A percentile compares a stretch with the other conserved stretches of the same genome.
Evolutionary conservation across 2,329 filamentous ascomycete genomes (phyloP).

Genomic region (Neopestalotiopsis rosae): DNA sequence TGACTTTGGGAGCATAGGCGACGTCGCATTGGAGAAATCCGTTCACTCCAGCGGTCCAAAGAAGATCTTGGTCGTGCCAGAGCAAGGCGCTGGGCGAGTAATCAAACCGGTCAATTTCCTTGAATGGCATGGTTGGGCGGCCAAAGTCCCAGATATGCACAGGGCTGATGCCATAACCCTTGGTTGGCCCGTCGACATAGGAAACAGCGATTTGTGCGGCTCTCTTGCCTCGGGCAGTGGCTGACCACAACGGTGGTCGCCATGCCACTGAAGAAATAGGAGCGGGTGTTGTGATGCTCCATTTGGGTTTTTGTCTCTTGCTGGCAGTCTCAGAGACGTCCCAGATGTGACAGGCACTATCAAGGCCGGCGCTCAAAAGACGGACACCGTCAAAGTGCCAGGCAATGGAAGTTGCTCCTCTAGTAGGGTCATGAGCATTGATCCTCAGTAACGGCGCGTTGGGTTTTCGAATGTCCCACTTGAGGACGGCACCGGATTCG

Average conservation of each 20-base stretch:
- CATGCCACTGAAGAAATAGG: slow-evolving; percentile 65
- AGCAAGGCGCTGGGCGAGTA: slow-evolving; percentile 61
- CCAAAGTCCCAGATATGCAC: slow-evolving; percentile 75
- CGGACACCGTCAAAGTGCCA: slow-evolving; percentile 75
- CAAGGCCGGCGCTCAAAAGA: slow-evolving; percentile 66
- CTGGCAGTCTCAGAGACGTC: slow-evolving; percentile 65
- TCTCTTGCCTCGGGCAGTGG: slow-evolving; percentile 62
- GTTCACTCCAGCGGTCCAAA: slow-evolving; percentile 70
- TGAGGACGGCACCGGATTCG: slow-evolving; percentile 64
- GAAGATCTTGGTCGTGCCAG: slow-evolving; percentile 68
- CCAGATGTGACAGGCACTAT: slow-evolving; percentile 69
- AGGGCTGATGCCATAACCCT: slow-evolving; percentile 59
- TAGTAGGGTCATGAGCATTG: slow-evolving; percentile 61
- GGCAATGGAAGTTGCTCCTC: slow-evolving; percentile 62
- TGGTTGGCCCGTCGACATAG: slow-evolving; percentile 61
- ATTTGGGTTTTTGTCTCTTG: slow-evolving; percentile 68
- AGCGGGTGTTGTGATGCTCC: slow-evolving; percentile 64
- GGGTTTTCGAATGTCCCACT: slow-evolving; percentile 67
- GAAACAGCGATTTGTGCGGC: slow-evolving; percentile 67
- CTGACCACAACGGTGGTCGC: slow-evolving; percentile 71
- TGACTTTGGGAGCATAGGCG: slow-evolving; percentile 65
- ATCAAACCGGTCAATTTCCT: slow-evolving; percentile 67
- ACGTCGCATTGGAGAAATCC: slow-evolving; percentile 71
- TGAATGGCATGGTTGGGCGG: slow-evolving; percentile 69
- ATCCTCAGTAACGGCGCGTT: slow-evolving; percentile 61